These are phyloP conservation scores for Globisporangium okanoganense DNA, from an alignment of 352 stramenopile genomes.

Conservation along the genomic window DNA sequence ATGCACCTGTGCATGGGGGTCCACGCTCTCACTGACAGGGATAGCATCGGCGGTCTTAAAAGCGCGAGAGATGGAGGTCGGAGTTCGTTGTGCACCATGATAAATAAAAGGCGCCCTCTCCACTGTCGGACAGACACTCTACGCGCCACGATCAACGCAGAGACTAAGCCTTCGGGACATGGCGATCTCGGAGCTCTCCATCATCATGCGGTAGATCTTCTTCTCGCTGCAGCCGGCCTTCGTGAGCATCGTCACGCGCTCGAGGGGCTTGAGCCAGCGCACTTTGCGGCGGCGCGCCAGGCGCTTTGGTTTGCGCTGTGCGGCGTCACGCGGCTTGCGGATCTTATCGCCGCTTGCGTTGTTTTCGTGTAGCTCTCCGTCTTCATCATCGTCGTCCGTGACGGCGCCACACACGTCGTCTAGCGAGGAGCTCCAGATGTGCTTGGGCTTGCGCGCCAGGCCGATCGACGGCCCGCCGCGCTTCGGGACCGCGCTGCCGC, in stretches of 20 bases:
- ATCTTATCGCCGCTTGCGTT: not conserved
- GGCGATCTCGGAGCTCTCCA: conserved; percentile 61
- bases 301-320: conserved; percentile 16
- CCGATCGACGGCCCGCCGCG: conserved; percentile 41
- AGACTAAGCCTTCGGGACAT: conserved; percentile 56
- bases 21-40: too few species aligned
- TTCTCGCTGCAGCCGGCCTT: conserved; percentile 63
- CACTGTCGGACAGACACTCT: not conserved
- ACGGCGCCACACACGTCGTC: conserved; percentile 17
- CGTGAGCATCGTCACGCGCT: conserved; percentile 61
- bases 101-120: conserved; percentile 1
- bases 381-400: conserved; percentile 13
- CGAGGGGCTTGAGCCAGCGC: conserved; percentile 59
- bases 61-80: too few species aligned
- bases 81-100: too few species aligned
- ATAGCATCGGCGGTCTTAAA: too few species aligned
- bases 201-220: conserved; percentile 64
- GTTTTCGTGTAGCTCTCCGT: not conserved
- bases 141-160: conserved; percentile 25
- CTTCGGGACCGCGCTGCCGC: conserved; percentile 40
- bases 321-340: not conserved
- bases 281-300: conserved; percentile 36
- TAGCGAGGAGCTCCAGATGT: conserved; percentile 31
- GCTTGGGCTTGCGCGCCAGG: conserved; percentile 27
- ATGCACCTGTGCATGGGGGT: too few species aligned